Percentiles rank a stretch among this genome's conserved stretches.
Conservation (phyloP, 73 alveolate genomes). For the Blepharisma stoltei region DNA sequence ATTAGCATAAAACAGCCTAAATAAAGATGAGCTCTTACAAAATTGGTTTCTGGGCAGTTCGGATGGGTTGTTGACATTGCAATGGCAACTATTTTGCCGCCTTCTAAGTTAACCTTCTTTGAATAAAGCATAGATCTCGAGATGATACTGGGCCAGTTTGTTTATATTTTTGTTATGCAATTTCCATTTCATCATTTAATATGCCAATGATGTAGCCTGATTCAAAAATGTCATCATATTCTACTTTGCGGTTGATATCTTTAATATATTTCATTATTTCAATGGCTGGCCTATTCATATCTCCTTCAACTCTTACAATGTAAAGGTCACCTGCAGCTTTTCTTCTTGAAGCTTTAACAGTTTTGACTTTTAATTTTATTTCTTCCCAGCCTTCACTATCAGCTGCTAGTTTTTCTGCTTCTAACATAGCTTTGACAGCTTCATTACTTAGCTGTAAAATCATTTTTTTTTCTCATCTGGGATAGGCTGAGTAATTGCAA, state of each 20-base stretch:
- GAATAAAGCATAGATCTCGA: neutral
- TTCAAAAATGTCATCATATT: neutral
- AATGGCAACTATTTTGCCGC: neutral
- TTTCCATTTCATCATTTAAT: neutral
- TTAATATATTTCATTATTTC: neutral
- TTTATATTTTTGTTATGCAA: neutral
- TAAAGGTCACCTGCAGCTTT: conserved; percentile 5
- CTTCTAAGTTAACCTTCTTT: neutral
- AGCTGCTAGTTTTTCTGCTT: neutral
- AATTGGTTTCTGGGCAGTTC: neutral
- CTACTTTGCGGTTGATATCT: neutral
- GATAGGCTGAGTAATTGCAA: too few relatives aligned
- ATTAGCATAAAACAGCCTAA: neutral
- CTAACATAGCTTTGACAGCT: neutral
- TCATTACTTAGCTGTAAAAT: too few relatives aligned
- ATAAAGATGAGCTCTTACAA: neutral
- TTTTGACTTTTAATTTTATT: too few relatives aligned
- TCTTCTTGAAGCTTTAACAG: neutral
- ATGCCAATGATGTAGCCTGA: neutral
- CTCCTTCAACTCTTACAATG: neutral
- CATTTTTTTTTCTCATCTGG: too few relatives aligned
- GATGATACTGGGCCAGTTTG: neutral
- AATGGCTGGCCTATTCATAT: neutral
- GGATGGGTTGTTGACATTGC: neutral
- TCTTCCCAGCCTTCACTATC: neutral